Conservation (phyloP, 371 early-diverging fungal species). For the Lichtheimia corymbifera region DNA sequence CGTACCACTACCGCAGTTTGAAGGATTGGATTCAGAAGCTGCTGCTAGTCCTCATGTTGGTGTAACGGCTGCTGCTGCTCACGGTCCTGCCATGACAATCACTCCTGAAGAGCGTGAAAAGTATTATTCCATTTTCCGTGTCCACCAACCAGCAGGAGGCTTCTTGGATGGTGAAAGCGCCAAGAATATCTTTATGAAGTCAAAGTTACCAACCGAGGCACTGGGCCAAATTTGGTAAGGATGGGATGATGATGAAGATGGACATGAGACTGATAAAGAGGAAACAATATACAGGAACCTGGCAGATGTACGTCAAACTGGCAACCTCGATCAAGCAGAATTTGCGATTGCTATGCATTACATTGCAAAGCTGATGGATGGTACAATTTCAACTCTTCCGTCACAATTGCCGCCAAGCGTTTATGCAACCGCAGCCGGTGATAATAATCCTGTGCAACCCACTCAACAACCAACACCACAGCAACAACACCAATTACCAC, state of each 20-base stretch:
- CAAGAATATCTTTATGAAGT: conserved; percentile 40
- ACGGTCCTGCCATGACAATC: conserved; percentile 15
- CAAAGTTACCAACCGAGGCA: conserved; percentile 41
- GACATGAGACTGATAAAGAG: no score
- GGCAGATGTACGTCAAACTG: conserved; percentile 73
- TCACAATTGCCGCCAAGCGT: conserved; percentile 60
- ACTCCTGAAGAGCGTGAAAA: conserved; percentile 44
- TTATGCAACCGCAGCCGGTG: conserved; percentile 54
- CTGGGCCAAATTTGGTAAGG: conserved; percentile 51
- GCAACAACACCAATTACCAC: conserved; percentile 2
- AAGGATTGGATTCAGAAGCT: conserved; percentile 37
- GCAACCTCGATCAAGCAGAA: conserved; percentile 67
- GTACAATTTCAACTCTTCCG: conserved; percentile 61
- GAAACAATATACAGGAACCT: conserved; percentile 23
- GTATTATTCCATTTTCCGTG: conserved; percentile 38
- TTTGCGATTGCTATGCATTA: conserved; percentile 86
- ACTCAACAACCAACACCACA: not conserved
- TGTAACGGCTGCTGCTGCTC: conserved; percentile 13
- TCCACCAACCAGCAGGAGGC: conserved; percentile 39
- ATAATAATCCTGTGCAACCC: conserved; percentile 17
- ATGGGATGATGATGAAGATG: no score
- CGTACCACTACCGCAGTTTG: conserved; percentile 61
- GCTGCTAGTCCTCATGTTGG: conserved; percentile 20
- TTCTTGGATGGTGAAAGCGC: conserved; percentile 39
- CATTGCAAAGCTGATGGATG: conserved; percentile 75